These are phyloP conservation scores for Pulveroboletus ravenelii DNA, from an alignment of 768 basidiomycete genomes.

Conservation along the genomic window DNA sequence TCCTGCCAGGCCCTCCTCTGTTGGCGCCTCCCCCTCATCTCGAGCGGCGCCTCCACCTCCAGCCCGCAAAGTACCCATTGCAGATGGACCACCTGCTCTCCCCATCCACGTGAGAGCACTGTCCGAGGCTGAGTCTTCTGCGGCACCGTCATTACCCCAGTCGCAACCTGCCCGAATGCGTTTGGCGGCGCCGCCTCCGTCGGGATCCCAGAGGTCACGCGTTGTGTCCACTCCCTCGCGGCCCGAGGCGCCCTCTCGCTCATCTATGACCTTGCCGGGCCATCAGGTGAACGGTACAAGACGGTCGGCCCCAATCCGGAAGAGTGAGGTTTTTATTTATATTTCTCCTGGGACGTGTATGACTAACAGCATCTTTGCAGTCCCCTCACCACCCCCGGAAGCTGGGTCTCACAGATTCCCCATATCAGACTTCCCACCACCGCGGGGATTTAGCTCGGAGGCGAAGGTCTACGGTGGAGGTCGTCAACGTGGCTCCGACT, in stretches of 20 bases:
- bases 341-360: neutral
- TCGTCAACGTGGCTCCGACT: constrained; percentile 64
- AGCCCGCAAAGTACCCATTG: constrained; percentile 32
- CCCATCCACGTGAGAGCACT: constrained; percentile 39
- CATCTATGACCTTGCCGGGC: constrained; percentile 9
- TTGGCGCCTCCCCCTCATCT: constrained; percentile 21
- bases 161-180: constrained; percentile 26
- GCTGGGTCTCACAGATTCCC: constrained; percentile 71
- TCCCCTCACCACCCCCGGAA: constrained; percentile 56
- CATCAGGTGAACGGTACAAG: constrained; percentile 28
- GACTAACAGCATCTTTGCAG: constrained; percentile 28
- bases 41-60: constrained; percentile 39
- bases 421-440: constrained; percentile 72
- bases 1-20: constrained; percentile 38
- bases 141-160: constrained; percentile 29
- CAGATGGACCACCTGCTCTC: constrained; percentile 27
- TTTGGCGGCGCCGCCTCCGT: constrained; percentile 8
- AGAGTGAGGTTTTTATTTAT: constrained; percentile 37
- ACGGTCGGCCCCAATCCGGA: constrained; percentile 38
- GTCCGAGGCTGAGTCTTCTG: constrained; percentile 40
- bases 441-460: constrained; percentile 52
- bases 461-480: constrained; percentile 61
- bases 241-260: constrained; percentile 16
- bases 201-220: constrained; percentile 21
- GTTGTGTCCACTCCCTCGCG: constrained; percentile 24